These are phyloP conservation scores for Hyparrhenia diplandra DNA, from an alignment of 176 grass and related monocot species.

Conservation along the genomic window DNA sequence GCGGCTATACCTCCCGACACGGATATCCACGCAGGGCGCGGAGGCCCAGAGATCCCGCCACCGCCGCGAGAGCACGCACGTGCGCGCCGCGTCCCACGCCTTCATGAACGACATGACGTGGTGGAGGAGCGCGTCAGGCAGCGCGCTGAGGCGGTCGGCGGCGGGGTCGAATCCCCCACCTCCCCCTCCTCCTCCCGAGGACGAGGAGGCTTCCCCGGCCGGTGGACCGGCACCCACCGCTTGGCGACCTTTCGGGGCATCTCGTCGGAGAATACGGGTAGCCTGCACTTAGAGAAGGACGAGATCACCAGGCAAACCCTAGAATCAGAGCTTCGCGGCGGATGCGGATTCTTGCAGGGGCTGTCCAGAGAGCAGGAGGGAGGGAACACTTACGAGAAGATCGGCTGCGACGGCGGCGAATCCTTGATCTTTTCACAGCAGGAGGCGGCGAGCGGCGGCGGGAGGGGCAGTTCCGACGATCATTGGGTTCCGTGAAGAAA, in stretches of 20 bases:
- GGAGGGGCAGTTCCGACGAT: not conserved
- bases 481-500: not conserved
- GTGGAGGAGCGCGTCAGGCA: constrained; percentile 29
- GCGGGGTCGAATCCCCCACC: too few relatives aligned
- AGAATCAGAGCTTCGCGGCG: too few relatives aligned
- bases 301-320: not conserved
- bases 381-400: not conserved
- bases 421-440: not conserved
- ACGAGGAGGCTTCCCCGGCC: not conserved
- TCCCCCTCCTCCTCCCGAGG: not conserved
- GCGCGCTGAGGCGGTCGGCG: constrained; percentile 32
- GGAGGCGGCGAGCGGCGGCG: not conserved
- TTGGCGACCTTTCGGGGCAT: not conserved
- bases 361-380: too few relatives aligned
- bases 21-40: constrained; percentile 2
- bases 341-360: not conserved
- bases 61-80: constrained; percentile 3
- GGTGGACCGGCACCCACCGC: not conserved
- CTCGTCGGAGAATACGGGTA: not conserved
- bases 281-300: not conserved
- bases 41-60: constrained; percentile 16
- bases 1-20: not conserved
- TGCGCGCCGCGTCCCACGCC: constrained; percentile 11
- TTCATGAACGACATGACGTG: constrained; percentile 29
- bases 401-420: not conserved